Base-by-base conservation (phyloP, 148 eudicot genomes). In the Rhododendron ferrugineum region DNA sequence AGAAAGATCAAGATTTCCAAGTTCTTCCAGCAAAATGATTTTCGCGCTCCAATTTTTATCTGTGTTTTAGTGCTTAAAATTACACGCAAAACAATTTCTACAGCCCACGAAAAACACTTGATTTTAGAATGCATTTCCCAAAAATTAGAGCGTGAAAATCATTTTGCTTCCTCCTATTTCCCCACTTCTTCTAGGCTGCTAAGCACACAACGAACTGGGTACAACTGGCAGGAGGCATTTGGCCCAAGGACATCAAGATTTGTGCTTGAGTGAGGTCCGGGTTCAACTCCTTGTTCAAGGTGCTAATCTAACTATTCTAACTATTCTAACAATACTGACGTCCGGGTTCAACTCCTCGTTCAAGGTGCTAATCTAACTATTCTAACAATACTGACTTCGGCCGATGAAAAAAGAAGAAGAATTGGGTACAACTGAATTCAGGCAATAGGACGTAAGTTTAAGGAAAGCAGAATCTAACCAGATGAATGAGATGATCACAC, bases 401-500 rank as follows among this genome's bases (percentile, higher is more conserved):
- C 23, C 60, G 22, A 54, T 1, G 20, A 60, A 60, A 60, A 22
- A 6, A 1, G 26, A 58, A 58, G 26, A 22, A 60, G 26, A 60
- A 60, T 20, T 60, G 66, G n/a, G 28, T 9, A 64, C 16, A 16
- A 78, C 6, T 2, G 42, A 62, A 56, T 34, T 32, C 66, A 56
- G 11, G 40, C 42, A 36, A 16, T 18, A 80, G 32, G 50, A 16
- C 16, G 13, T 49, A 78, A 73, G 36, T 14, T 1, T 1, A 47
- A 28, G 70, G 72, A 68, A 70, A 34, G 34, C 4, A 85, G 88
- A 85, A 4, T 44, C 94, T 86, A 82, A 97, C 99, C 98, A 97
- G 85, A 49, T 84, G 4, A 68, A 95, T 94, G 75, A 95, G 93
- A 92, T 97, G 99, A 90, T 97, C 98, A 88, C 99, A 95, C 91